Evolutionary conservation across 306 rosid genomes (phyloP).

Genomic region (Prunus persica): Prunus_persica_NCBIv2 NC_034015.1:5439001-5439500

Average conservation of each 20-base stretch:
- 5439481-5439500: background rate
- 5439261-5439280: background rate
- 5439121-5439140: slow-evolving; percentile 6
- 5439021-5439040: slow-evolving; percentile 1
- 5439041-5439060: slow-evolving; percentile 15
- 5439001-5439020: background rate
- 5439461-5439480: slow-evolving; percentile 7
- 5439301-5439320: background rate
- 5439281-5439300: slow-evolving; percentile 1
- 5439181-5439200: background rate
- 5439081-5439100: background rate
- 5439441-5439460: background rate
- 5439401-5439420: background rate
- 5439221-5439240: background rate
- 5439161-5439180: background rate
- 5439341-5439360: background rate
- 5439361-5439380: background rate
- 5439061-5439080: background rate
- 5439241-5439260: background rate
- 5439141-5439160: slow-evolving; percentile 3
- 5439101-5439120: background rate
- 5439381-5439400: background rate
- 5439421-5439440: background rate
- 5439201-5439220: background rate
- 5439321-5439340: background rate